Base-by-base conservation (phyloP, 2,329 filamentous ascomycete species). In the Blumeria hordei region DNA sequence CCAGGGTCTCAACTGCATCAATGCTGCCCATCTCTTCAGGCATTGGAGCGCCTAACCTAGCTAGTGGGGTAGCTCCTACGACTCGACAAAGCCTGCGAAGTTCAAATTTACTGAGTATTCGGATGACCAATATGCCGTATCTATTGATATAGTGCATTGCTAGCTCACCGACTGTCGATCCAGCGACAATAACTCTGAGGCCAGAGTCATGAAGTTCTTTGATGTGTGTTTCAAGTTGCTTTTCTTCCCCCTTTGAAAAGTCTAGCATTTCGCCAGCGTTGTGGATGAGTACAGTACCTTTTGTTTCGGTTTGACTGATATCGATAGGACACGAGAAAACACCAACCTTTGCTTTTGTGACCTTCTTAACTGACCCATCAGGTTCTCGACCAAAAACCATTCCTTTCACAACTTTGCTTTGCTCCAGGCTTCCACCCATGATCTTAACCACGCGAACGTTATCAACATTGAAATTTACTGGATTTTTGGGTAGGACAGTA, bases 401-500 rank as follows among this genome's bases (percentile, higher is more conserved):
- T 61, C 92, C 92, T 75, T 85, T 93, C 58, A 98, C 83, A 12
- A 98, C 90, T 61, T 80, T 81, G 68, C 88, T 94, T 72, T 98
- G 88, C 65, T 93, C 86, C 66, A 98, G 73, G 67, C 84, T 88
- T 60, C 92, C 90, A 63, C 92, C 92, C 90, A 98, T 96, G 65
- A 98, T 98, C 77, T 98, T 98, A 64, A 98, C 93, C 57, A 98
- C 93, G 58, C 92, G 85, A 64, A 98, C 83, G 69, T 98, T 98
- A 74, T 98, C 92, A 60, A 98, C 88, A 70, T 95, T 98, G 77
- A 98, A 98, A 72, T 93, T 88, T 67, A 76, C 71, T 21, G 92
- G 85, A 71, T 95, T 94, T 74, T 95, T 95, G 61, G 93, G 92
- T 59, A 98, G 77, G 18, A 98, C 88, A 47, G 87, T 81, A 56